Percentiles rank a stretch among this genome's conserved stretches.
Evolutionary conservation across 2,329 filamentous ascomycete species (phyloP).

Genomic region (Tolypocladium endophyticum): DNA sequence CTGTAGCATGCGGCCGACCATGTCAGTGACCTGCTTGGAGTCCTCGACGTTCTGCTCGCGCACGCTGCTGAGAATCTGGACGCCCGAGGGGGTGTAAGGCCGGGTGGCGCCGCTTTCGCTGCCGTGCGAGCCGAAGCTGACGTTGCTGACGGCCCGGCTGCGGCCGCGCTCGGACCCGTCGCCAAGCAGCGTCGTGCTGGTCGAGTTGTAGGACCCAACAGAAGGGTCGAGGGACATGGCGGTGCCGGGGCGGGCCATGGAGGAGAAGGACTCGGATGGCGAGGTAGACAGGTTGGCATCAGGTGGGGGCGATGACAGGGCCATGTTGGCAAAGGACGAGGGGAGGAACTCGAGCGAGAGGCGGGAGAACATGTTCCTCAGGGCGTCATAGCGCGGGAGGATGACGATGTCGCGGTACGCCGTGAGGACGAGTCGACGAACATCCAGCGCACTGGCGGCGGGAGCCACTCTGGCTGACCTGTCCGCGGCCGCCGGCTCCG

Average conservation of each 20-base stretch:
- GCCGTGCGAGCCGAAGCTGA: slow-evolving; percentile 52
- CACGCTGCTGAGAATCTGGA: slow-evolving; percentile 28
- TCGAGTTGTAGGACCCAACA: slow-evolving; percentile 70
- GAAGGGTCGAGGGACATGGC: slow-evolving; percentile 65
- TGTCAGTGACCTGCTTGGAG: slow-evolving; percentile 78
- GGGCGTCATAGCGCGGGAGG: slow-evolving; percentile 74
- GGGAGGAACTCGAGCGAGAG: slow-evolving; percentile 71
- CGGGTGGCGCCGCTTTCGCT: slow-evolving; percentile 27
- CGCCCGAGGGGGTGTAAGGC: slow-evolving; percentile 39
- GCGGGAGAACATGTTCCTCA: slow-evolving; percentile 84
- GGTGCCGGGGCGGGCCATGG: slow-evolving; percentile 53
- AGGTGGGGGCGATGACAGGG: slow-evolving; percentile 41
- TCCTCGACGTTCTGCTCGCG: slow-evolving; percentile 54
- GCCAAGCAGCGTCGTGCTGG: slow-evolving; percentile 69
- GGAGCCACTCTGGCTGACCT: slow-evolving; percentile 32
- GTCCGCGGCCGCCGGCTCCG: slow-evolving; percentile 21
- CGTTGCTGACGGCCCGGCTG: slow-evolving; percentile 78
- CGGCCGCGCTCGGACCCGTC: slow-evolving; percentile 48
- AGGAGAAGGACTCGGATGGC: slow-evolving; percentile 36
- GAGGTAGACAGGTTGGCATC: slow-evolving; percentile 41
- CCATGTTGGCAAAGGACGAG: slow-evolving; percentile 39
- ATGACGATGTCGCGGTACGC: slow-evolving; percentile 85
- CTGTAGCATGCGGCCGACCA: slow-evolving; percentile 90
- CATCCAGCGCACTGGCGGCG: slow-evolving; percentile 56
- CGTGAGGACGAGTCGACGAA: slow-evolving; percentile 78